These are phyloP conservation scores for Colletotrichum chlorophyti DNA, from an alignment of 2,329 filamentous ascomycete species.

Conservation along the genomic window DNA sequence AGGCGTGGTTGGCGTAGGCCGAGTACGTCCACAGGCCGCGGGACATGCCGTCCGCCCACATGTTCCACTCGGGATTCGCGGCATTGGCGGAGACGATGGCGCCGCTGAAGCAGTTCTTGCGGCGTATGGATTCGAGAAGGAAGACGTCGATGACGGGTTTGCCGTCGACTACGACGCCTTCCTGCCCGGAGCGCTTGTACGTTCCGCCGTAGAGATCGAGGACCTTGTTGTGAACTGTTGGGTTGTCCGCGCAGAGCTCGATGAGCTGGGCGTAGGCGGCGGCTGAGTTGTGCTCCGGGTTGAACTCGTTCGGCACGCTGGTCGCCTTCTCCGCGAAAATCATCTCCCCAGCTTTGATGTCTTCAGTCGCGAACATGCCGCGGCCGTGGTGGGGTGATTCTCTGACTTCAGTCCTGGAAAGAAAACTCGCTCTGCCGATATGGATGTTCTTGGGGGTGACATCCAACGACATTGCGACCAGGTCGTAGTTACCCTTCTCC, in stretches of 20 bases:
- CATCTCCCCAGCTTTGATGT: conserved; percentile 46
- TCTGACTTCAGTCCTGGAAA: conserved; percentile 39
- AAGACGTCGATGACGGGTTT: conserved; percentile 45
- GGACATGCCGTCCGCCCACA: conserved; percentile 31
- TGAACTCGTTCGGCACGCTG: conserved; percentile 49
- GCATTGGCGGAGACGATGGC: conserved; percentile 39
- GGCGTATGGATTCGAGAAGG: conserved; percentile 46
- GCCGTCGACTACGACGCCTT: conserved; percentile 42
- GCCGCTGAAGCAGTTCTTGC: conserved; percentile 47
- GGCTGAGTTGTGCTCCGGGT: conserved; percentile 45
- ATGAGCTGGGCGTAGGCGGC: conserved; percentile 50
- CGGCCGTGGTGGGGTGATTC: conserved; percentile 43
- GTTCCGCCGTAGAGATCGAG: conserved; percentile 44
- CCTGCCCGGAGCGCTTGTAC: conserved; percentile 38
- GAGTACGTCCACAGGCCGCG: conserved; percentile 42
- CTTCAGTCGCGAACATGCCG: conserved; percentile 48
- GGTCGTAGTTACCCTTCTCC: conserved; percentile 28
- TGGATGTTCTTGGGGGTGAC: conserved; percentile 30
- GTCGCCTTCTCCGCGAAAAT: conserved; percentile 51
- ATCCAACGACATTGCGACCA: conserved; percentile 17
- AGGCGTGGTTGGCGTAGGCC: conserved; percentile 47
- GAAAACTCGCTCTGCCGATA: conserved; percentile 39
- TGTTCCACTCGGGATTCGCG: conserved; percentile 34
- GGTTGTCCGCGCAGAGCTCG: conserved; percentile 47
- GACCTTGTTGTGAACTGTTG: conserved; percentile 40